Percentiles rank a stretch among this genome's conserved stretches.
These are phyloP conservation scores for Poterioochromonas sp. DNA, from an alignment of 352 stramenopile species.

Conservation along the genomic window DNA sequence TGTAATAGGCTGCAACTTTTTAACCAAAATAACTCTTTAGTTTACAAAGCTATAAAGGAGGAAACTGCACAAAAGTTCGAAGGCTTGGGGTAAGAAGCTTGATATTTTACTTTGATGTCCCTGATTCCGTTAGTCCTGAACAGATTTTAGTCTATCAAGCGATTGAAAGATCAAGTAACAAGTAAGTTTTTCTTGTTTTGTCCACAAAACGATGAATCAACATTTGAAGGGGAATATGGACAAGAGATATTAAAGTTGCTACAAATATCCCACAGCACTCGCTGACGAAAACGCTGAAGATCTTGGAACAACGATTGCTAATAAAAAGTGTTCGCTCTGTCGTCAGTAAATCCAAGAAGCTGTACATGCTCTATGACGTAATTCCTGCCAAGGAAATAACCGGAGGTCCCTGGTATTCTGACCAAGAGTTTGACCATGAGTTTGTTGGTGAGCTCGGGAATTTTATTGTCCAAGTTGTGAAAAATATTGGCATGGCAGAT, in stretches of 20 bases:
- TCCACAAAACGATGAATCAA: neutral
- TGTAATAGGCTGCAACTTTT: slow-evolving; percentile 22
- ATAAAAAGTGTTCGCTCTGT: slow-evolving; percentile 99
- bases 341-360: slow-evolving; percentile 97
- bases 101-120: neutral
- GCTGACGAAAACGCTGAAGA: slow-evolving; percentile 94
- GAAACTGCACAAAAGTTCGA: slow-evolving; percentile 29
- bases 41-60: slow-evolving; percentile 33
- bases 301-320: slow-evolving; percentile 84
- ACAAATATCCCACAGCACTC: slow-evolving; percentile 88
- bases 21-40: slow-evolving; percentile 14
- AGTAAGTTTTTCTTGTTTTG: slow-evolving; percentile 41
- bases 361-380: slow-evolving; percentile 95
- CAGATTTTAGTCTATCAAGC: slow-evolving; percentile 70
- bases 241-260: slow-evolving; percentile 91
- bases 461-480: slow-evolving; percentile 50
- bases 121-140: slow-evolving; percentile 24
- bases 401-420: slow-evolving; percentile 97
- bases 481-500: slow-evolving; percentile 27
- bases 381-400: slow-evolving; percentile 94
- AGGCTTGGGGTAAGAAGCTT: slow-evolving; percentile 30
- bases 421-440: slow-evolving; percentile 95
- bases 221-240: slow-evolving; percentile 80
- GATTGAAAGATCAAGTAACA: slow-evolving; percentile 89
- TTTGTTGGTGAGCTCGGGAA: slow-evolving; percentile 93